Percentiles rank a stretch among this genome's conserved stretches.
phyloP scores from a whole-genome alignment of 2,329 filamentous ascomycete genomes.

The Trichoderma pleuroti region DNA sequence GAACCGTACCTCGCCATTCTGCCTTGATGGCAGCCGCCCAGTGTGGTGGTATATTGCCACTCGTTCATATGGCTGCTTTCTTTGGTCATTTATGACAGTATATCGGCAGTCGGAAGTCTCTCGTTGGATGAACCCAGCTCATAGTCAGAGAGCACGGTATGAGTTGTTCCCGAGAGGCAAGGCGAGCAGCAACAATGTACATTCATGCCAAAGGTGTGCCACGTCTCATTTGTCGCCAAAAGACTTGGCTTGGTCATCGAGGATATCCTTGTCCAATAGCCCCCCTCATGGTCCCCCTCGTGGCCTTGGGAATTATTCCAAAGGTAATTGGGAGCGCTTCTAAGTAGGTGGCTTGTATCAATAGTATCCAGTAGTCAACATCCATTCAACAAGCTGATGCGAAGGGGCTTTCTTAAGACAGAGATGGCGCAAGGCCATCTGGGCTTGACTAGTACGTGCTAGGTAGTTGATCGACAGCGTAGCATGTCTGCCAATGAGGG shows the following conservation, averaged over 20 bases:
- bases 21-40: background rate
- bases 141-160: background rate
- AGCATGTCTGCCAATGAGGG: background rate
- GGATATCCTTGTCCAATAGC: background rate
- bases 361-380: background rate
- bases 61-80: background rate
- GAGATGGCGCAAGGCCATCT: background rate
- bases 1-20: background rate
- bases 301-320: background rate
- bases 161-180: background rate
- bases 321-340: background rate
- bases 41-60: background rate
- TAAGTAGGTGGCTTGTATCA: background rate
- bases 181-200: background rate
- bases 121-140: background rate
- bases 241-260: background rate
- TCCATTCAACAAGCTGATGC: background rate
- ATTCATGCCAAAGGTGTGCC: background rate
- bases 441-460: background rate
- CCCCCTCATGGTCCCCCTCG: background rate
- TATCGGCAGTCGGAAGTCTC: background rate
- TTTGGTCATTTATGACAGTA: background rate
- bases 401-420: background rate
- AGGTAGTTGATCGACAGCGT: background rate
- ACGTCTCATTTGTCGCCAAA: background rate